Evolutionary conservation across 208 protist species (phyloP).

Genomic region (Phytomonas sp.): DNA sequence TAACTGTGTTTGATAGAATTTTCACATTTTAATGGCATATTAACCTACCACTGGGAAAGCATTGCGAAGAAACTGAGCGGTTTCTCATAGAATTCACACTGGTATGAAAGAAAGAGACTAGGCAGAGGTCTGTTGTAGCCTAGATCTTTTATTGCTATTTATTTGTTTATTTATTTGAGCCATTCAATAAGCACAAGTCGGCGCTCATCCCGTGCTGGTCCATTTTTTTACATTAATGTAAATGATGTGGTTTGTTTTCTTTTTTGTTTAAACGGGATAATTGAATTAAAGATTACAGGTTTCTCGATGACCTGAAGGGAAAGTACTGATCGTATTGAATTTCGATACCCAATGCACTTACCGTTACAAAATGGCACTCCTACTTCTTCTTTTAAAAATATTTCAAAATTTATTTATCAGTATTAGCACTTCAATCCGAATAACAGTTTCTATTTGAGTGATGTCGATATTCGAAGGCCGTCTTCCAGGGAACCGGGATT

Average conservation of each 20-base stretch:
- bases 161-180: background rate
- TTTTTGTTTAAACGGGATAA: background rate
- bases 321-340: background rate
- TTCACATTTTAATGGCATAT: background rate
- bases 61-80: background rate
- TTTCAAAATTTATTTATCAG: background rate
- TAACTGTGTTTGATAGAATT: background rate
- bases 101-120: background rate
- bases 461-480: background rate
- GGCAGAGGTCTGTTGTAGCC: background rate
- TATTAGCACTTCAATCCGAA: background rate
- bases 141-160: background rate
- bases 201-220: background rate
- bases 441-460: background rate
- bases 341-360: background rate
- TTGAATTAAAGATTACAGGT: background rate
- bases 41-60: background rate
- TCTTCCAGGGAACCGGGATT: too few species aligned
- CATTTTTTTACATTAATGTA: background rate
- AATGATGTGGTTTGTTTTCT: background rate
- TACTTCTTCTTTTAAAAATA: background rate
- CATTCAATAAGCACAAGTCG: background rate
- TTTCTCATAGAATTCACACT: background rate
- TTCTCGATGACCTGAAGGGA: background rate
- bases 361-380: background rate